Base-by-base conservation (phyloP, 768 basidiomycete genomes). In the Russula dissimulans region DNA sequence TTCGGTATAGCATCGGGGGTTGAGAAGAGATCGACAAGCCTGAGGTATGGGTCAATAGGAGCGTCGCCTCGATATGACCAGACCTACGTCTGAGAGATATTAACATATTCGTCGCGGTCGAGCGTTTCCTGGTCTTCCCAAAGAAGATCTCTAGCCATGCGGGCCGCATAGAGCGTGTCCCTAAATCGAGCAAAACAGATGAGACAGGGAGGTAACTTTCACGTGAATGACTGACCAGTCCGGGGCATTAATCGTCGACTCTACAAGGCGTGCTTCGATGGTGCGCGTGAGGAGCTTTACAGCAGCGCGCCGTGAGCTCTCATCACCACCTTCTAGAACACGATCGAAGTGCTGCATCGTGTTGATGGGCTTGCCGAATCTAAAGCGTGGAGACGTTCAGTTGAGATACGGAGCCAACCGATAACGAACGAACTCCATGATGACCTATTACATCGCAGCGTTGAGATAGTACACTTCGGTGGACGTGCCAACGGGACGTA, bases 91-190 rank as follows among this genome's bases (percentile, higher is more conserved):
- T 99, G 97, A 14, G 90, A 90, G 57, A 97, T 79, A 12, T 77
- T 71, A 22, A 93, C 87, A 69, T 89, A 95, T 56, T 97, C 85
- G 49, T 86, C 83, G 48, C 95, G 80, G 53, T 83, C 78, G 60
- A 98, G 83, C 34, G 82, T 79, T 61, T 80, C 79, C 60, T 92
- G 87, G 60, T 83, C 79, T 67, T 87, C 86, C 92, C 93, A 98
- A n/a, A 99, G 76, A 42, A 99, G 74, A 69, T 97, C 91, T 54
- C 91, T 79, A 14, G 95, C 92, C 88, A 95, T 97, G 58, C 89
- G 84, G 7, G 93, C 94, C 39, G 83, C 84, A 71, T 89, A 91
- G 5, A 97, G 77, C 0, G 91, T 90, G 62, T 95, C 89, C 94
- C 92, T 97, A 64, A 22, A 29, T 39, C 22, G n/a, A 45, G 18